Conservation (phyloP, 192 early-diverging fungal species). For the Chytriomyces hyalinus region DNA sequence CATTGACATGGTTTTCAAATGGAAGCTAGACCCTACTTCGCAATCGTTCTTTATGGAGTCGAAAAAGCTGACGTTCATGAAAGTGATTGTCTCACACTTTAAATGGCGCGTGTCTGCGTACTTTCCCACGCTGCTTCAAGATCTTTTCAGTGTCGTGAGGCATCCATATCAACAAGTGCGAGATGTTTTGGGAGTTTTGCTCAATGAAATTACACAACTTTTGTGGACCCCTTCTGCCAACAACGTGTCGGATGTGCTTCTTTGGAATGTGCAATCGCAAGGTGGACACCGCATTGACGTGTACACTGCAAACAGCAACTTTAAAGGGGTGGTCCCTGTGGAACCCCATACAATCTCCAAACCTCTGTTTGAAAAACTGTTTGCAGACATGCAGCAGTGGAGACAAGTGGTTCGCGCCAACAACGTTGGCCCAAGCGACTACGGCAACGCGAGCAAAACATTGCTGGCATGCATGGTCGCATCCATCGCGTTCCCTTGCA, state of each 20-base stretch:
- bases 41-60: constrained; percentile 86
- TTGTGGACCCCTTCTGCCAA: constrained; percentile 29
- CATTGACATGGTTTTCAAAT: constrained; percentile 67
- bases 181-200: constrained; percentile 72
- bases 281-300: not conserved
- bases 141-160: constrained; percentile 62
- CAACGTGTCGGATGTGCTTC: constrained; percentile 27
- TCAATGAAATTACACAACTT: constrained; percentile 41
- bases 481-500: constrained; percentile 56
- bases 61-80: constrained; percentile 75
- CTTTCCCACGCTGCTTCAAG: constrained; percentile 44
- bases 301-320: not conserved
- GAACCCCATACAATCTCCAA: not conserved
- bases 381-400: constrained; percentile 16
- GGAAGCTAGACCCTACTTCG: constrained; percentile 72
- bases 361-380: not conserved
- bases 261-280: constrained; percentile 9
- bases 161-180: constrained; percentile 94
- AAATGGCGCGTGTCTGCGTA: constrained; percentile 70
- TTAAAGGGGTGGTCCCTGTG: constrained; percentile 12
- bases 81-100: constrained; percentile 64
- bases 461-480: constrained; percentile 72
- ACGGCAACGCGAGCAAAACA: constrained; percentile 78
- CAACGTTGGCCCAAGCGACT: constrained; percentile 49
- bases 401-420: not conserved